Conservation (phyloP, 106 monocot genomes). For the Hemerocallis citrina region DNA sequence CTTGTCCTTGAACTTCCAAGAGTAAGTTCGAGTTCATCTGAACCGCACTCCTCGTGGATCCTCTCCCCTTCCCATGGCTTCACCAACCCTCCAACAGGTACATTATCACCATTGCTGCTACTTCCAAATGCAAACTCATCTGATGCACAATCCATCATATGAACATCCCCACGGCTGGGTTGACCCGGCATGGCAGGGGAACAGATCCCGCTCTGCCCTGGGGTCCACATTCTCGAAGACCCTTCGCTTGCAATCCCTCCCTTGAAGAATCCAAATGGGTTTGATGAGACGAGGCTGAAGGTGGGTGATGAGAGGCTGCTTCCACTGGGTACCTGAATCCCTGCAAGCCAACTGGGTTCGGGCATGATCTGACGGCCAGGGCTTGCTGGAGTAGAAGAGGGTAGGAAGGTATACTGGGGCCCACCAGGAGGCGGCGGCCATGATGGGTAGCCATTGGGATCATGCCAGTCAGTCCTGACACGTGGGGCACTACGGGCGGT, state of each 20-base stretch:
- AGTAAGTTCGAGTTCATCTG: conserved; percentile 58
- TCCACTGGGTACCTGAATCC: conserved; percentile 16
- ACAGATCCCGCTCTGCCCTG: conserved; percentile 41
- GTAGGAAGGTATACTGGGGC: conserved; percentile 16
- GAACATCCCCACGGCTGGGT: not conserved
- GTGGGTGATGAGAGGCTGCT: conserved; percentile 49
- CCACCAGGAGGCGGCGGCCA: conserved; percentile 32
- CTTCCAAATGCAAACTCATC: conserved; percentile 51
- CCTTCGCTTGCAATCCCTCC: conserved; percentile 10
- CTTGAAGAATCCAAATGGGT: conserved; percentile 27
- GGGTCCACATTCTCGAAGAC: conserved; percentile 46
- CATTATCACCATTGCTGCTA: conserved; percentile 18
- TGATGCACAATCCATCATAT: conserved; percentile 10
- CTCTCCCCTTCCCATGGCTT: conserved; percentile 78
- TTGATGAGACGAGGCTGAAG: conserved; percentile 43
- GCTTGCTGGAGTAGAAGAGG: conserved; percentile 36
- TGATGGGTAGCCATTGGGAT: conserved; percentile 25
- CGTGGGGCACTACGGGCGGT: conserved; percentile 36
- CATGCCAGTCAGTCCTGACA: conserved; percentile 51
- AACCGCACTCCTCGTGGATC: conserved; percentile 59
- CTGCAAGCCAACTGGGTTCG: conserved; percentile 28
- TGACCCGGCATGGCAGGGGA: conserved; percentile 24
- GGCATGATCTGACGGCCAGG: conserved; percentile 25
- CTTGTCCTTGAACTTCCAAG: conserved; percentile 56
- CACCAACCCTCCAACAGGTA: conserved; percentile 17